Evolutionary conservation across 805 yeast genomes (phyloP).

Genomic region (Candida glaebosa): DNA sequence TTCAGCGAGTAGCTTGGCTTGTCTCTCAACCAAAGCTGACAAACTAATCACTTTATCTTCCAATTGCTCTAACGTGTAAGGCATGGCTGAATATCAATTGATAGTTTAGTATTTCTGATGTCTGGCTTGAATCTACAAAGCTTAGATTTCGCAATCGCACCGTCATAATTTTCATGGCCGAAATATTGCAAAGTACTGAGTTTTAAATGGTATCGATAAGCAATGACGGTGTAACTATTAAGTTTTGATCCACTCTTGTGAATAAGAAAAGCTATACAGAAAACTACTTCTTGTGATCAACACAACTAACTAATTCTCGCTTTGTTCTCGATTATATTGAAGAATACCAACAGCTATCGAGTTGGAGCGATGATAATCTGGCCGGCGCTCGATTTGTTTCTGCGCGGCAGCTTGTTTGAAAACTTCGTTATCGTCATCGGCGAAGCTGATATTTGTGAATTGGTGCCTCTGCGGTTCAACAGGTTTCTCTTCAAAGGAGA

Average conservation of each 20-base stretch:
- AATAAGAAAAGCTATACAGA: too few relatives aligned
- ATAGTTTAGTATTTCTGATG: too few relatives aligned
- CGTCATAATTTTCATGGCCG: too few relatives aligned
- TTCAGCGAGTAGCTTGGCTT: slow-evolving; percentile 59
- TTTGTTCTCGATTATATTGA: slow-evolving; percentile 19
- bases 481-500: neutral
- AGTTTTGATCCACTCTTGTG: too few relatives aligned
- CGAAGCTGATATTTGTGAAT: neutral
- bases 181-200: too few relatives aligned
- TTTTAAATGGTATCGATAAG: too few relatives aligned
- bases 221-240: too few relatives aligned
- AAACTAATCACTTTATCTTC: neutral
- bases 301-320: too few relatives aligned
- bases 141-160: too few relatives aligned
- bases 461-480: neutral
- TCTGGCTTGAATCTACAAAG: too few relatives aligned
- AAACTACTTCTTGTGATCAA: too few relatives aligned
- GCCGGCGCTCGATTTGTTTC: slow-evolving; percentile 19
- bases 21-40: slow-evolving; percentile 55
- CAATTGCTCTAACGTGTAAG: neutral
- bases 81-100: neutral
- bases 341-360: slow-evolving; percentile 39
- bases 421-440: slow-evolving; percentile 29
- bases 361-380: slow-evolving; percentile 32
- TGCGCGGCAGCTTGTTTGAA: slow-evolving; percentile 16